phyloP scores from a whole-genome alignment of 345 rosid species.

The Salix caprea region DNA sequence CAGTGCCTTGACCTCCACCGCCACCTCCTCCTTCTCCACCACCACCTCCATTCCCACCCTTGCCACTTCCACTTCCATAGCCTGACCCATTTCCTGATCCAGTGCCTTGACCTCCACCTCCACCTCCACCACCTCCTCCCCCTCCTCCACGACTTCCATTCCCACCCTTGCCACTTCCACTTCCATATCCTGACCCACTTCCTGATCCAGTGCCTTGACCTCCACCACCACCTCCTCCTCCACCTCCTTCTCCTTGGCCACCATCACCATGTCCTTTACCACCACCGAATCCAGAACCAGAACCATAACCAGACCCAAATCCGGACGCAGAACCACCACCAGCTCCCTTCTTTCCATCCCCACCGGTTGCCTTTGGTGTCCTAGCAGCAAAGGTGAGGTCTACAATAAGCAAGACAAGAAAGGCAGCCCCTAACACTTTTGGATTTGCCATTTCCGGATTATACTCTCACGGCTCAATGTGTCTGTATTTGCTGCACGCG shows the following conservation, averaged over 20 bases:
- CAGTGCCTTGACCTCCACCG: neutral
- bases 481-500: neutral
- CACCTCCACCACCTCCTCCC: slow-evolving; percentile 22
- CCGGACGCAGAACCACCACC: slow-evolving; percentile 21
- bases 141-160: neutral
- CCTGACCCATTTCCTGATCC: neutral
- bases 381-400: slow-evolving; percentile 47
- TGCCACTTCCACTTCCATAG: too few relatives aligned
- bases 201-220: slow-evolving; percentile 6
- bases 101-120: slow-evolving; percentile 3
- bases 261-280: neutral
- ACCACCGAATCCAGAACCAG: neutral
- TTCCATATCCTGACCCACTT: slow-evolving; percentile 26
- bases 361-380: slow-evolving; percentile 18
- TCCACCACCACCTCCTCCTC: slow-evolving; percentile 23
- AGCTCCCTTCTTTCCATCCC: slow-evolving; percentile 40
- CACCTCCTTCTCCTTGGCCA: neutral
- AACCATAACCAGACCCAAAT: slow-evolving; percentile 1
- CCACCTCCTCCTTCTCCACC: slow-evolving; percentile 17
- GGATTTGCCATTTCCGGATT: slow-evolving; percentile 17
- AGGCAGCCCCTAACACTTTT: slow-evolving; percentile 36
- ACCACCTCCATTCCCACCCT: too few relatives aligned
- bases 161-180: neutral
- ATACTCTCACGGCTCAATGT: neutral
- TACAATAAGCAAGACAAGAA: slow-evolving; percentile 37